phyloP scores from a whole-genome alignment of 1,139 yeast species.

The Geotrichum europaeum region DNA sequence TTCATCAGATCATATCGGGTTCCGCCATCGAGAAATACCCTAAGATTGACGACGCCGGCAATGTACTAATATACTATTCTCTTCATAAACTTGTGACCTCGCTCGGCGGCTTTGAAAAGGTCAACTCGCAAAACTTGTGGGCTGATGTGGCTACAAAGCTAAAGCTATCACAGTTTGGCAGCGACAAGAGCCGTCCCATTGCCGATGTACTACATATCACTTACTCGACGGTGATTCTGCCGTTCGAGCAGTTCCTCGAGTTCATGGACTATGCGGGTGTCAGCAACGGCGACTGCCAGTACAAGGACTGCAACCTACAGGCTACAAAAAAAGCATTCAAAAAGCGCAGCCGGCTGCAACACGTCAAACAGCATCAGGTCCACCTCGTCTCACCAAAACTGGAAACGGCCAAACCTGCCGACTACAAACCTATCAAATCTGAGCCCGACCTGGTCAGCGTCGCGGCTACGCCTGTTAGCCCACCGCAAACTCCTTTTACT shows the following conservation, averaged over 20 bases:
- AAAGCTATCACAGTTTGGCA: background rate
- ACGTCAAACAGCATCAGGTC: background rate
- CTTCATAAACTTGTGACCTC: constrained; percentile 28
- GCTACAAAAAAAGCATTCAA: constrained; percentile 3
- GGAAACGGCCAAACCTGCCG: background rate
- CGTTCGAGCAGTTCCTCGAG: constrained; percentile 30
- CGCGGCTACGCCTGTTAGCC: constrained; percentile 8
- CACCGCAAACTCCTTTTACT: constrained; percentile 9
- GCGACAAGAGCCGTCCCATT: background rate
- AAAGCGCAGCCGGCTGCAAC: background rate
- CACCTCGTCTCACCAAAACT: constrained; percentile 6
- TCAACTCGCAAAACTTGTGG: constrained; percentile 27
- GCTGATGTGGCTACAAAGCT: constrained; percentile 21
- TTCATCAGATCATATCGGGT: constrained; percentile 26
- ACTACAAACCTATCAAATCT: background rate
- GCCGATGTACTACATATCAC: background rate
- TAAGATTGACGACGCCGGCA: constrained; percentile 23
- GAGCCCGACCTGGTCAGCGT: background rate
- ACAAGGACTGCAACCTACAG: constrained; percentile 8
- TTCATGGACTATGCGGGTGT: constrained; percentile 14
- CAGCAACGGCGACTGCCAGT: constrained; percentile 11
- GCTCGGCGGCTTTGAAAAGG: constrained; percentile 30
- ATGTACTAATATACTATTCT: constrained; percentile 26
- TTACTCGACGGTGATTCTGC: constrained; percentile 23
- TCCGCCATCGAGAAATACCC: constrained; percentile 30